These are phyloP conservation scores for Neurospora terricola DNA, from an alignment of 495 filamentous ascomycete genomes.

Conservation along the genomic window DNA sequence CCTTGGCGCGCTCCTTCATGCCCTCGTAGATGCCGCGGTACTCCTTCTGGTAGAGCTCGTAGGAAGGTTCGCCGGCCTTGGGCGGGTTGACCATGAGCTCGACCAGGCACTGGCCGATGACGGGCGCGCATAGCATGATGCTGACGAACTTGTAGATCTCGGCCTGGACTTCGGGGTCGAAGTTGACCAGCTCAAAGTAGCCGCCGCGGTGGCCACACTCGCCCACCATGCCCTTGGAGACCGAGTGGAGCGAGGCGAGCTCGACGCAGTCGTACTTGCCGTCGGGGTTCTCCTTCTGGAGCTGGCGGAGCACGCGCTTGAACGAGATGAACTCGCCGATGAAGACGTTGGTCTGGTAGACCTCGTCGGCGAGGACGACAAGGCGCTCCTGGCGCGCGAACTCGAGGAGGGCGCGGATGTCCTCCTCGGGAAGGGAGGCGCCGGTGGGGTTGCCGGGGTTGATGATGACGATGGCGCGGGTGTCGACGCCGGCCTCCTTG, in stretches of 20 bases:
- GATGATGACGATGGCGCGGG: constrained; percentile 89
- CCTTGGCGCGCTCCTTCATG: constrained; percentile 65
- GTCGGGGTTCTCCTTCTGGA: constrained; percentile 60
- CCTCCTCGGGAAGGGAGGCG: constrained; percentile 64
- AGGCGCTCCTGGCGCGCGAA: constrained; percentile 79
- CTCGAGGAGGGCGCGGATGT: constrained; percentile 71
- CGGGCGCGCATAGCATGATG: constrained; percentile 89
- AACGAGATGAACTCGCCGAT: constrained; percentile 86
- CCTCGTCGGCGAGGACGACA: constrained; percentile 89
- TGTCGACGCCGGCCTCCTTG: constrained; percentile 63
- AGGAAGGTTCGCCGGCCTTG: constrained; percentile 64
- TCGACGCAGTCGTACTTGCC: constrained; percentile 76
- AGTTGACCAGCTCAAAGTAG: constrained; percentile 89
- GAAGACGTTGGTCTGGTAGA: constrained; percentile 99
- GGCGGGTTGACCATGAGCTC: constrained; percentile 97
- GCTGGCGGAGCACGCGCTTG: constrained; percentile 75
- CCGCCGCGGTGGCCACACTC: constrained; percentile 96
- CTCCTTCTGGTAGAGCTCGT: constrained; percentile 72
- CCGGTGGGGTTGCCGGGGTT: constrained; percentile 98
- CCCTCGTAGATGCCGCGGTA: constrained; percentile 69
- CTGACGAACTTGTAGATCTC: constrained; percentile 98
- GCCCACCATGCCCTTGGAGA: constrained; percentile 95
- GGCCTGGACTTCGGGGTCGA: constrained; percentile 73
- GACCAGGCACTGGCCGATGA: constrained; percentile 89
- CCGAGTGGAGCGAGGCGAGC: constrained; percentile 74